Evolutionary conservation across 805 yeast species (phyloP).

Genomic region (Kockiozyma suomiensis): DNA sequence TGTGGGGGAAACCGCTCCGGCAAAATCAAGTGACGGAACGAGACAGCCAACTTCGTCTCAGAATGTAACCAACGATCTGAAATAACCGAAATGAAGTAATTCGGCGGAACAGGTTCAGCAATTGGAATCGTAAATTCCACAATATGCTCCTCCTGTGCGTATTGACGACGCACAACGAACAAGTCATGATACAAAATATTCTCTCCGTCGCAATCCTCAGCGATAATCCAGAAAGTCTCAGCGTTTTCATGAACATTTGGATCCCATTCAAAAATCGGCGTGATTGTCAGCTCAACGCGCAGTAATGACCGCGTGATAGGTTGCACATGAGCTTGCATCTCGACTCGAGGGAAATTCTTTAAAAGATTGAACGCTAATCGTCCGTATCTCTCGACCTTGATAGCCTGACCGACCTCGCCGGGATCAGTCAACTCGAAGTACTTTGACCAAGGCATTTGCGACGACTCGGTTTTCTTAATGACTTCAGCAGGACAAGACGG

Average conservation of each 20-base stretch:
- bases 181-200: conserved; percentile 61
- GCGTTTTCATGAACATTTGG: conserved; percentile 58
- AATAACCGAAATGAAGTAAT: conserved; percentile 67
- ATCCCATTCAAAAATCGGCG: conserved; percentile 83
- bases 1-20: conserved; percentile 70
- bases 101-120: conserved; percentile 62
- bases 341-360: conserved; percentile 71
- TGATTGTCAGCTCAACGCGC: conserved; percentile 64
- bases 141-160: conserved; percentile 56
- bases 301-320: conserved; percentile 76
- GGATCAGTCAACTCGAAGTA: conserved; percentile 68
- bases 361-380: conserved; percentile 55
- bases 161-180: conserved; percentile 54
- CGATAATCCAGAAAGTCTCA: conserved; percentile 68
- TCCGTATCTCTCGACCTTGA: conserved; percentile 71
- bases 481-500: conserved; percentile 69
- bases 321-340: conserved; percentile 62
- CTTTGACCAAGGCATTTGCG: conserved; percentile 79
- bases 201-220: conserved; percentile 86
- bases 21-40: conserved; percentile 52
- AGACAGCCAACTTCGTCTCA: conserved; percentile 61
- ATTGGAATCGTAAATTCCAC: conserved; percentile 68
- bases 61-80: conserved; percentile 89
- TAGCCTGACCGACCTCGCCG: conserved; percentile 79
- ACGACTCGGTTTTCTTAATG: conserved; percentile 72